Evolutionary conservation across 495 filamentous ascomycete genomes (phyloP).

Genomic region (Trichoderma gamsii): DNA sequence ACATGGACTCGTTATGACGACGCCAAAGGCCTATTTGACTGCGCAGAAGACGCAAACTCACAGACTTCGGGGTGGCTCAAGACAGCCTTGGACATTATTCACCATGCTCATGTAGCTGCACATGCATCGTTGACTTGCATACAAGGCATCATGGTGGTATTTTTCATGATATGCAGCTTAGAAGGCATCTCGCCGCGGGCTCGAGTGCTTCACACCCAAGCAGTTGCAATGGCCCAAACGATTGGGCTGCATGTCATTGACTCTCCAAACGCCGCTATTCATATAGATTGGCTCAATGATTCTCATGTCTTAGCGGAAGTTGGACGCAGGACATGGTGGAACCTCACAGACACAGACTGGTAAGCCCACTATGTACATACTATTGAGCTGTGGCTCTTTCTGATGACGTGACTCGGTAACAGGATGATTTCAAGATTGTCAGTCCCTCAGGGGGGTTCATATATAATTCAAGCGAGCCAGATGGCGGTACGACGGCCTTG

Average conservation of each 20-base stretch:
- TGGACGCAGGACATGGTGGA: constrained; percentile 41
- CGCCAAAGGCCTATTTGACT: constrained; percentile 23
- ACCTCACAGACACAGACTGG: constrained; percentile 41
- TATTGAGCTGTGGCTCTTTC: background rate
- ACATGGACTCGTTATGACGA: constrained; percentile 32
- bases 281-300: background rate
- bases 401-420: background rate
- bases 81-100: constrained; percentile 31
- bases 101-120: constrained; percentile 27
- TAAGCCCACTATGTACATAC: constrained; percentile 19
- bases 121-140: constrained; percentile 33
- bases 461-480: constrained; percentile 33
- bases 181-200: constrained; percentile 33
- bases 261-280: constrained; percentile 18
- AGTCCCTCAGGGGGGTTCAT: constrained; percentile 32
- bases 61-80: constrained; percentile 32
- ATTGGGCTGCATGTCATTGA: constrained; percentile 37
- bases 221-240: constrained; percentile 30
- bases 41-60: constrained; percentile 25
- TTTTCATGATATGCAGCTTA: constrained; percentile 31
- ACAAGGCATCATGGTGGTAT: constrained; percentile 33
- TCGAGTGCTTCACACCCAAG: constrained; percentile 26
- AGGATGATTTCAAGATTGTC: constrained; percentile 17
- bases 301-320: constrained; percentile 27
- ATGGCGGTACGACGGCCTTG: constrained; percentile 37